Percentiles rank a stretch among this genome's conserved stretches.
Evolutionary conservation across 2,329 filamentous ascomycete species (phyloP).

Genomic region (Botrytis byssoidea): DNA sequence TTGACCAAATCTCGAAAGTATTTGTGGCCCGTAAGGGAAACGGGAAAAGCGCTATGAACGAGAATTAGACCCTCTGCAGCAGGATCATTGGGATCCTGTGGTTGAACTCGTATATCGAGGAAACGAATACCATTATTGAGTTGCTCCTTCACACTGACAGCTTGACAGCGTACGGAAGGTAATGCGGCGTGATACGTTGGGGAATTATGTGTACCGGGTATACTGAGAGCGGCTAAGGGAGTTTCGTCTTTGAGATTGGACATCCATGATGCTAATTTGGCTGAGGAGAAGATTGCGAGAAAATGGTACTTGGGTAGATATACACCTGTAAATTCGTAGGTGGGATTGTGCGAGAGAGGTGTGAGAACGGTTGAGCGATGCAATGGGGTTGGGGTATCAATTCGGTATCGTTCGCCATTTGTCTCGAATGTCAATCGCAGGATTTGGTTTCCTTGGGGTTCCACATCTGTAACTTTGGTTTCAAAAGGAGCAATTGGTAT

Average conservation of each 20-base stretch:
- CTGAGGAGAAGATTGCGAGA: slow-evolving; percentile 67
- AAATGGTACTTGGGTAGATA: slow-evolving; percentile 58
- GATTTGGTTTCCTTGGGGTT: slow-evolving; percentile 59
- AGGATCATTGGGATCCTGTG: slow-evolving; percentile 54
- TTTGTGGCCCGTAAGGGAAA: slow-evolving; percentile 78
- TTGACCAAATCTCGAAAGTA: slow-evolving; percentile 73
- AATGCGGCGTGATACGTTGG: slow-evolving; percentile 81
- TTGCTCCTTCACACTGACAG: slow-evolving; percentile 72
- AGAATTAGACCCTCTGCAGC: slow-evolving; percentile 70
- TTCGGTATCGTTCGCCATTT: slow-evolving; percentile 63
- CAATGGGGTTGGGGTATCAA: slow-evolving; percentile 67
- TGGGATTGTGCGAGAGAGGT: slow-evolving; percentile 52
- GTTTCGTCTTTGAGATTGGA: slow-evolving; percentile 65
- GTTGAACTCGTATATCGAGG: slow-evolving; percentile 84
- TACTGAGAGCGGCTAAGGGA: slow-evolving; percentile 76
- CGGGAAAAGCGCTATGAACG: slow-evolving; percentile 87
- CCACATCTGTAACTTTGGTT: slow-evolving; percentile 61
- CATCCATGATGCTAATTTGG: slow-evolving; percentile 78
- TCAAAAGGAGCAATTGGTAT: slow-evolving; percentile 68
- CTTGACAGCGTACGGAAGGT: slow-evolving; percentile 91
- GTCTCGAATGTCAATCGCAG: slow-evolving; percentile 73
- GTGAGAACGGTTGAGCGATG: slow-evolving; percentile 60
- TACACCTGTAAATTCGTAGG: slow-evolving; percentile 61
- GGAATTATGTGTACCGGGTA: slow-evolving; percentile 94
- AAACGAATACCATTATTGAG: slow-evolving; percentile 90